Base-by-base conservation (phyloP, 306 rosid genomes). In the Ormosia emarginata region DNA sequence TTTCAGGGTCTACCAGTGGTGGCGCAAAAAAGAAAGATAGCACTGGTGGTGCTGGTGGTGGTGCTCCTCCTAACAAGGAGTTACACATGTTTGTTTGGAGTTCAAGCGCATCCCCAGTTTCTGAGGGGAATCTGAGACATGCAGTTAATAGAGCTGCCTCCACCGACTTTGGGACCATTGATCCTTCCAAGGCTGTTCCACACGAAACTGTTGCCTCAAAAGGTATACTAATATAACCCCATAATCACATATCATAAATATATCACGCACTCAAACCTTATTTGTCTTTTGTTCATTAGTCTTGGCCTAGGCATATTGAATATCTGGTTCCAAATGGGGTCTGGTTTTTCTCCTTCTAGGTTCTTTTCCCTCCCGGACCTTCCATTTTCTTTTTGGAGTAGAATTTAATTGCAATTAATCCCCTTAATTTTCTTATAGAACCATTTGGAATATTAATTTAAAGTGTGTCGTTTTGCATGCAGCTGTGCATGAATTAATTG, bases 41-140 rank as follows among this genome's bases (percentile, higher is more conserved):
- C 46, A 49, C 49, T 8, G 29, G 74, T 17, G 66, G 67, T 5
- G 32, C 70, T 17, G 73, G 57, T 13, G 44, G 77, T 49, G 64
- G 44, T 17, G 79, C 37, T 5, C 80, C 84, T 5, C 80, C 84
- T 15, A 89, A 86, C 74, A 94, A 94, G 61, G 98, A 94, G 81
- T 90, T 92, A 44, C 97, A 94, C 78, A 92, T 94, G 98, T 92
- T 90, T 88, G 98, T 94, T 71, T 94, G 97, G 97, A 94, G 98
- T 68, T 90, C 97, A 47, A 92, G 88, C 43, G 94, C 97, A 7
- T 94, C 98, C 17, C 97, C 97, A 3, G 97, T 86, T 39, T 93
- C 98, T 2, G 97, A 93, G 63, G 97, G 93, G 37, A 91, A 91
- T 86, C 68, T 93, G 36, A 90, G 71, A 78, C 94, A 89, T 80